Evolutionary conservation across 2,329 filamentous ascomycete species (phyloP).

Genomic region (Keithomyces neogunnii): DNA sequence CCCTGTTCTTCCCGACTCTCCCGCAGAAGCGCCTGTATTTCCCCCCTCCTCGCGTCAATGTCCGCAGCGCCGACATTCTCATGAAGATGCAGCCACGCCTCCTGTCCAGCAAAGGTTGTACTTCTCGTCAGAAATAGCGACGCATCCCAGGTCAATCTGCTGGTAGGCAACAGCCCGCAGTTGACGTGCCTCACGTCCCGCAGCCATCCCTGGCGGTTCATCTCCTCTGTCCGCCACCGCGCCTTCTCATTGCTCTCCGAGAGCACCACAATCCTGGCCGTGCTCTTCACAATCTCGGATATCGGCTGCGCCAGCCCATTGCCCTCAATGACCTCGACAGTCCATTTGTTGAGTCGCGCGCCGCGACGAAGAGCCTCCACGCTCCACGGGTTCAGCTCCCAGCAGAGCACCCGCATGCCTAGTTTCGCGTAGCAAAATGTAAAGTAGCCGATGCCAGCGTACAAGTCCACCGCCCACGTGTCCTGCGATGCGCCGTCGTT

Average conservation of each 20-base stretch:
- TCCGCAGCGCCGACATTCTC: conserved; percentile 54
- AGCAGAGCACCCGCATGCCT: conserved; percentile 69
- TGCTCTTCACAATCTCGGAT: conserved; percentile 29
- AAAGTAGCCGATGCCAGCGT: conserved; percentile 92
- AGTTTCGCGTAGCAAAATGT: conserved; percentile 71
- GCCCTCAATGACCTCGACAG: conserved; percentile 42
- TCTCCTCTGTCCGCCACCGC: conserved; percentile 26
- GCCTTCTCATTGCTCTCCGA: conserved; percentile 58
- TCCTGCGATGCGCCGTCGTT: conserved; percentile 8
- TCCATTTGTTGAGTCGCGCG: conserved; percentile 61
- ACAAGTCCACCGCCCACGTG: conserved; percentile 65
- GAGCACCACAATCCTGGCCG: conserved; percentile 56
- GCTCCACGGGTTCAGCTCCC: conserved; percentile 86
- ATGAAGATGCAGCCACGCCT: conserved; percentile 57
- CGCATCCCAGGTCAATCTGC: conserved; percentile 42
- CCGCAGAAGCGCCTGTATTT: conserved; percentile 40
- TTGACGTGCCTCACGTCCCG: conserved; percentile 50
- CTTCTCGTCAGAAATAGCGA: conserved; percentile 31
- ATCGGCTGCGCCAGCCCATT: conserved; percentile 29
- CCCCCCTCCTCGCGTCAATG: conserved; percentile 34
- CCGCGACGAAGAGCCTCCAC: conserved; percentile 75
- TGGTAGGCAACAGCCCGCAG: conserved; percentile 53
- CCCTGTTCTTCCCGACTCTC: conserved; percentile 20
- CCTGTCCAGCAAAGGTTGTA: conserved; percentile 25
- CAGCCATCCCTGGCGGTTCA: conserved; percentile 23